Conservation (phyloP, 2,329 filamentous ascomycete genomes). For the Teratosphaeria nubilosa region DNA sequence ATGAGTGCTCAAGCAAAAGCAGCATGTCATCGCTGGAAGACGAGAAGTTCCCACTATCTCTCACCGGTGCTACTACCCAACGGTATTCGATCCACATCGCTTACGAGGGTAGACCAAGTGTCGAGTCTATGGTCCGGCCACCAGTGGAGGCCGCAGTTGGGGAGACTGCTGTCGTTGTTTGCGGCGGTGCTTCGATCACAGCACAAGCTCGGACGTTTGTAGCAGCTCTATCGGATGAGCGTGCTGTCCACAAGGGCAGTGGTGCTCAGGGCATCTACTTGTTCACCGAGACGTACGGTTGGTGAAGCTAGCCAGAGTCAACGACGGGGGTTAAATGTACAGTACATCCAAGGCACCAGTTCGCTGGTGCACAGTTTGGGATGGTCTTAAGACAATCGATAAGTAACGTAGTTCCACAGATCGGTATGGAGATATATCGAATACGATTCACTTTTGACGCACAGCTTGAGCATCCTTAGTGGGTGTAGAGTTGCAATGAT, state of each 20-base stretch:
- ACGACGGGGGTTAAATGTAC: not conserved
- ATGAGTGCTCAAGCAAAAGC: not conserved
- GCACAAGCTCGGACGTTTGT: conserved; percentile 46
- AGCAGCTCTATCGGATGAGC: conserved; percentile 50
- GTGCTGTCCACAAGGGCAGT: conserved; percentile 57
- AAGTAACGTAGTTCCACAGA: too few relatives aligned
- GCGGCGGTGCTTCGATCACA: conserved; percentile 47
- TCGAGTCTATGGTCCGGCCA: conserved; percentile 42
- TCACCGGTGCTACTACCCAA: not conserved
- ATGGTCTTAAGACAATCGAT: too few relatives aligned
- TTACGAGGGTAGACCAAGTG: conserved; percentile 42
- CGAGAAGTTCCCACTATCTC: conserved; percentile 11
- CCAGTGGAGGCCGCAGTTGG: conserved; percentile 49
- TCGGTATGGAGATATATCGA: too few relatives aligned
- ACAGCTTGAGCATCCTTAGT: too few relatives aligned
- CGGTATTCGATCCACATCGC: conserved; percentile 5
- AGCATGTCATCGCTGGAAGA: conserved; percentile 1
- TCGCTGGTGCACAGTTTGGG: too few relatives aligned
- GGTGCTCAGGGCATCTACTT: conserved; percentile 55
- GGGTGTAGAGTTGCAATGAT: too few relatives aligned
- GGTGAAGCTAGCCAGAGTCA: conserved; percentile 7
- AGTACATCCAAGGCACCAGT: not conserved
- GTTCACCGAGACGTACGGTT: conserved; percentile 50
- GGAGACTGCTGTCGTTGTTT: conserved; percentile 54
- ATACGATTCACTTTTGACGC: too few relatives aligned